Conservation (phyloP, 1,284 basidiomycete genomes). For the Papiliotrema fonsecae region DNA sequence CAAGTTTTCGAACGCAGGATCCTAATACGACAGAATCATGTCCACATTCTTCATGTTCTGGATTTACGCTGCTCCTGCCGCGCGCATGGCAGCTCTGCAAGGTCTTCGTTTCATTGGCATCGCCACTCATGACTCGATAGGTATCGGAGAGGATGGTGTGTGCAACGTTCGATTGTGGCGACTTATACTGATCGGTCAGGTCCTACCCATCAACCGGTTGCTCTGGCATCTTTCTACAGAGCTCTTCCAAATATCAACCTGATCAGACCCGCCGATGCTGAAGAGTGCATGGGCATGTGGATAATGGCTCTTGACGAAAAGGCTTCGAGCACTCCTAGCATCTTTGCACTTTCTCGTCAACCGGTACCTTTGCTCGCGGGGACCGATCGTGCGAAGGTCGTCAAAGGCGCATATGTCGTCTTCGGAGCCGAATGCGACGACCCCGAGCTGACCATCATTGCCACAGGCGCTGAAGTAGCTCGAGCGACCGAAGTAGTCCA, state of each 20-base stretch:
- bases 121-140: constrained; percentile 41
- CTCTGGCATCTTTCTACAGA: constrained; percentile 34
- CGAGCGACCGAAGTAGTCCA: constrained; percentile 33
- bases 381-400: constrained; percentile 25
- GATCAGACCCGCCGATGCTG: constrained; percentile 40
- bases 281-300: constrained; percentile 37
- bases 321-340: constrained; percentile 21
- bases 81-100: constrained; percentile 39
- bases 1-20: too few relatives aligned
- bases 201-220: constrained; percentile 41
- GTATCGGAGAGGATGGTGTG: constrained; percentile 40
- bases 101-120: constrained; percentile 40
- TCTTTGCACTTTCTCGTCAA: constrained; percentile 34
- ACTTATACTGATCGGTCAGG: constrained; percentile 5
- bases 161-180: neutral
- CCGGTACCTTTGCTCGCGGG: constrained; percentile 34
- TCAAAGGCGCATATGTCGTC: constrained; percentile 34
- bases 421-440: constrained; percentile 13
- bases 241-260: constrained; percentile 38
- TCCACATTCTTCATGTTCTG: constrained; percentile 51
- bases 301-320: constrained; percentile 26
- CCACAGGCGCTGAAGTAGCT: constrained; percentile 39
- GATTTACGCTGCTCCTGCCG: constrained; percentile 41
- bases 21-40: constrained; percentile 77
- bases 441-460: constrained; percentile 33